Evolutionary conservation across 352 stramenopile species (phyloP).

Genomic region (Phytophthora pinifolia): DNA sequence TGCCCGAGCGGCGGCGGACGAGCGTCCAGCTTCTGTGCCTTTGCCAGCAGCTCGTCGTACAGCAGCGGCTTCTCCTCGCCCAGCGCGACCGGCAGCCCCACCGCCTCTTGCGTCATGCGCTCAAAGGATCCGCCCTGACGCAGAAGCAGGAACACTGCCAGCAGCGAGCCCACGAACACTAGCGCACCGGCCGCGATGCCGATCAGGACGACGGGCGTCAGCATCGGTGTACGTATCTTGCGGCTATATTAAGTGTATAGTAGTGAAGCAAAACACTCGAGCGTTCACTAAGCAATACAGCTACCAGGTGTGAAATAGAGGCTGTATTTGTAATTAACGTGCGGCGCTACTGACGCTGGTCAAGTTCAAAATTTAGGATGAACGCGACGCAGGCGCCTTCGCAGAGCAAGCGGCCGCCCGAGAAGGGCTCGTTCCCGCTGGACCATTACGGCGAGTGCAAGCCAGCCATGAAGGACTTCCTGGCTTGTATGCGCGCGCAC

Average conservation of each 20-base stretch:
- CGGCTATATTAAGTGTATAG: constrained; percentile 1
- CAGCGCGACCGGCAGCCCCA: constrained; percentile 56
- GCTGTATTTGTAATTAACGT: constrained; percentile 17
- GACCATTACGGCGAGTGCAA: constrained; percentile 92
- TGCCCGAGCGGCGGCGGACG: constrained; percentile 39
- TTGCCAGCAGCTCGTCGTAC: constrained; percentile 85
- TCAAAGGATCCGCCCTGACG: constrained; percentile 86
- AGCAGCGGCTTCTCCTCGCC: constrained; percentile 81
- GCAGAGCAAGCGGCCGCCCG: constrained; percentile 74
- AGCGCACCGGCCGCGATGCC: constrained; percentile 80
- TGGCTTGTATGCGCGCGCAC: constrained; percentile 84
- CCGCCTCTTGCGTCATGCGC: constrained; percentile 78
- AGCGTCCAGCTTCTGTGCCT: constrained; percentile 29
- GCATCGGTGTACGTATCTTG: constrained; percentile 36
- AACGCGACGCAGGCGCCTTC: constrained; percentile 75
- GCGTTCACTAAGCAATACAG: not conserved
- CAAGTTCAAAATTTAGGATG: constrained; percentile 38
- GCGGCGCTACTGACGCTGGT: not conserved
- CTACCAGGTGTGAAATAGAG: not conserved
- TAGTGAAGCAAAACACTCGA: not conserved
- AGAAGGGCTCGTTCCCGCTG: constrained; percentile 91
- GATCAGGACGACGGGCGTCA: constrained; percentile 53
- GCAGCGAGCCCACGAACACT: constrained; percentile 84
- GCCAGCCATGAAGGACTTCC: constrained; percentile 83
- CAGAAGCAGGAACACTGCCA: constrained; percentile 85